Base-by-base conservation (phyloP, 1,139 yeast species). In the Yamadazyma dushanensis region DNA sequence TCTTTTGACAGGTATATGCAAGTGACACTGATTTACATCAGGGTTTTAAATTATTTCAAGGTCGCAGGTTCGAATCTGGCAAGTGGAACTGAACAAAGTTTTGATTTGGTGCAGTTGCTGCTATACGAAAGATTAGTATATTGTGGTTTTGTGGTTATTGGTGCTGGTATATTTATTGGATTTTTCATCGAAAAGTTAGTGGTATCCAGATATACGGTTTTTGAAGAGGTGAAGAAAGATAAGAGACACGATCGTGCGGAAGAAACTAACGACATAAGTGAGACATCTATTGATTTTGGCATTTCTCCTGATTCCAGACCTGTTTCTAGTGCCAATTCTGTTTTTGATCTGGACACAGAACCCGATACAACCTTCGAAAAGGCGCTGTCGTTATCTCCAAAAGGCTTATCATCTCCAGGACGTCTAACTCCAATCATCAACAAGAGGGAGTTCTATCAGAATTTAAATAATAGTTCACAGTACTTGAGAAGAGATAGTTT, bases 401-500 rank as follows among this genome's bases (percentile, higher is more conserved):
- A 18, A 15, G 26, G 26, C 5, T 13, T n/a, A 11, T 15, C 27
- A n/a, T 25, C 27, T 13, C 27, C 27, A 10, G 18, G 18, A 9
- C 27, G 14, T 15, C 18, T 25, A 3, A 26, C 16, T 3, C 29
- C 29, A 10, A 10, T 26, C 11, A 17, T 26, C 21, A 26, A 26
- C 21, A 26, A 17, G 21, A 9, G 28, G 4, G 50, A 47, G 17
- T 64, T 68, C 45, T 69, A 68, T 49, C 54, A 56, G 36, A 61
- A 58, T 39, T 53, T 66, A 37, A 69, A 68, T 47, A 66, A 59
- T 44, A 68, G 73, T 42, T 63, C 73, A 2, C 75, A 66, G 43
- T 69, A 63, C 43, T 51, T 69, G 24, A 49, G 76, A 36, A 49
- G 76, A 37, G 76, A 70, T 46, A 68, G 74, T 37, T 61, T 66